Evolutionary conservation across 768 basidiomycete genomes (phyloP).

Genomic region (Russula olivacea): DNA sequence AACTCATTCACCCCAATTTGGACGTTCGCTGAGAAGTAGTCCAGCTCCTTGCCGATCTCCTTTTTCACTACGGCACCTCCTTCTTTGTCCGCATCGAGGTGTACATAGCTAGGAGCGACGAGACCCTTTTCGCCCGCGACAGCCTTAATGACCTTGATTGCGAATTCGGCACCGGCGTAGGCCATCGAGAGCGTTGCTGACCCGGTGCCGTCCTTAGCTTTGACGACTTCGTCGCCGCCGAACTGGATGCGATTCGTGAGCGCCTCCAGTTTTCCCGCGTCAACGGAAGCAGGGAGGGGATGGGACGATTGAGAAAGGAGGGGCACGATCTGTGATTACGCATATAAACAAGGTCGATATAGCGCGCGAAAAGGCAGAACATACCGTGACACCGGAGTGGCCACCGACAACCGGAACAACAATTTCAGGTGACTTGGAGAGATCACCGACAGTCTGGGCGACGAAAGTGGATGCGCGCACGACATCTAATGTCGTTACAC

Average conservation of each 20-base stretch:
- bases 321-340: constrained; percentile 66
- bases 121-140: constrained; percentile 85
- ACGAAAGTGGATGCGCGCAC: constrained; percentile 98
- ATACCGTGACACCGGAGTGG: constrained; percentile 85
- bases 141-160: constrained; percentile 75
- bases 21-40: constrained; percentile 85
- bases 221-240: constrained; percentile 96
- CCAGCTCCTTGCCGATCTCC: constrained; percentile 69
- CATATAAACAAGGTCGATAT: neutral
- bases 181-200: constrained; percentile 98
- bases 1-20: constrained; percentile 69
- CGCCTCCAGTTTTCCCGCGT: constrained; percentile 44
- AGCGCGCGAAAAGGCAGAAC: constrained; percentile 24
- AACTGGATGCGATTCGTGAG: constrained; percentile 87
- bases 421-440: constrained; percentile 53
- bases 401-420: constrained; percentile 91
- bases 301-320: constrained; percentile 87
- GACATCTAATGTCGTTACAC: constrained; percentile 96
- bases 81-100: constrained; percentile 61
- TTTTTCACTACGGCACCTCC: constrained; percentile 70
- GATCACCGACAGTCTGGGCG: constrained; percentile 65
- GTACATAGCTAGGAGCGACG: constrained; percentile 77
- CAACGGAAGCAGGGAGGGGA: constrained; percentile 55
- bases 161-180: constrained; percentile 88
- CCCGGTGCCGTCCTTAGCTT: constrained; percentile 92